Base-by-base conservation (phyloP, 257 asterid species). In the Nicotiana attenuata region DNA sequence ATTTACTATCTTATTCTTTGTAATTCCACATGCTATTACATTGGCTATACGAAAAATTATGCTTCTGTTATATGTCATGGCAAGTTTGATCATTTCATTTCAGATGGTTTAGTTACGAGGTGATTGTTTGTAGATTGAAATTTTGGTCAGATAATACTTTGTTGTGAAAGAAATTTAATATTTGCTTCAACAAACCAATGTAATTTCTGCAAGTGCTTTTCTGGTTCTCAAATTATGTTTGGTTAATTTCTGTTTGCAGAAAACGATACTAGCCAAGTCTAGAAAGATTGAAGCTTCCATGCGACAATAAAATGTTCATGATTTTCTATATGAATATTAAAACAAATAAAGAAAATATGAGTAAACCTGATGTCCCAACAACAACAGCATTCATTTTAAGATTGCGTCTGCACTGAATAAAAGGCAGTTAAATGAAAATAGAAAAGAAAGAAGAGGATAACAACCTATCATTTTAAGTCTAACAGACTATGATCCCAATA, bases 1-100 rank as follows among this genome's bases (percentile, higher is more conserved):
- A 75, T 75, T 75, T 75, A 50, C 63, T 14, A 20, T 75, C 35
- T 20, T 50, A 75, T 75, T 75, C 79, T 50, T 73, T 9, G 63
- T 50, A 26, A 75, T 59, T 24, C 26, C 52, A 22, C 61, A 50
- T 33, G 0, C 41, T 75, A n/a, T 57, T 24, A 50, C 59, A 26
- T 75, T 50, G 79, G 16, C 63, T 26, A 26, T 50, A 75, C 16
- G 3, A 28, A 13, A 26, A 61, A 22, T 50, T 75, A 59, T 75
- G 61, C 24, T 47, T 57, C 63, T 57, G 24, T 24, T 22, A 75
- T 22, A 75, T 15, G 24, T 15, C 63, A 41, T 35, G 56, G 5
- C 56, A 41, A 41, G 13, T 41, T 41, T 4, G 57, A 45, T 45
- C 59, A 47, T 73, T 73, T 50, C 79, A 73, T 24, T 73, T 73